Percentiles rank a stretch among this genome's conserved stretches.
These are phyloP conservation scores for Stephanodiscus triporus DNA, from an alignment of 108 stramenopile species.

Conservation along the genomic window DNA sequence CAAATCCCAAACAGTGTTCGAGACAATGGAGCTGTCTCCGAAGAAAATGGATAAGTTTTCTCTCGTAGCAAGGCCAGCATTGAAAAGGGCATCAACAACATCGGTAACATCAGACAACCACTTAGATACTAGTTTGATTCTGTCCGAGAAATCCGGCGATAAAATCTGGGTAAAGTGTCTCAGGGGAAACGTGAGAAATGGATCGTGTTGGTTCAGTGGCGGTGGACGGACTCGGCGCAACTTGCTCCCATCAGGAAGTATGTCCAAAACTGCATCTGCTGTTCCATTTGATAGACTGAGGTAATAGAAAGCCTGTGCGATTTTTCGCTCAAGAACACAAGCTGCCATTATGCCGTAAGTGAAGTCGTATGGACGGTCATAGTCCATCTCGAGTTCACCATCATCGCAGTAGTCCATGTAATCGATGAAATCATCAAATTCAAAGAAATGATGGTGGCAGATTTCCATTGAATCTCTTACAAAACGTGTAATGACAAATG, in stretches of 20 bases:
- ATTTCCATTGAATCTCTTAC: constrained; percentile 2
- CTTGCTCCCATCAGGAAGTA: constrained; percentile 6
- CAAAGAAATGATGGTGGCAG: not conserved
- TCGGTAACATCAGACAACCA: constrained; percentile 12
- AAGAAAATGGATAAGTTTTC: not conserved
- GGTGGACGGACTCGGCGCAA: constrained; percentile 4
- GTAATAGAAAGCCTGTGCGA: constrained; percentile 13
- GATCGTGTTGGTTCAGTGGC: constrained; percentile 5
- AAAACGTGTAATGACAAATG: not conserved
- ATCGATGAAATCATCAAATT: constrained; percentile 13
- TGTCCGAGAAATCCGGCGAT: constrained; percentile 1
- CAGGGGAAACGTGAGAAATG: constrained; percentile 1
- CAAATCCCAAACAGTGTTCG: not conserved
- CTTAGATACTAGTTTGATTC: not conserved
- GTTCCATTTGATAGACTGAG: constrained; percentile 3
- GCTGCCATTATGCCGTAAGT: not conserved
- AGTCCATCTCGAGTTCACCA: not conserved
- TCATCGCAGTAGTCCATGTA: not conserved
- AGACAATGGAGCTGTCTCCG: constrained; percentile 5
- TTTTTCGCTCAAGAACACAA: not conserved
- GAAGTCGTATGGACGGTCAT: not conserved
- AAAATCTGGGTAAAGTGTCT: not conserved
- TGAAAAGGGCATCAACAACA: not conserved
- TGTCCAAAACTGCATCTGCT: not conserved
- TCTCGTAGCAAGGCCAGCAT: constrained; percentile 8